Evolutionary conservation across 1,284 basidiomycete species (phyloP), one percentile per base, ranked within the genome.

Genomic region (Rhodotorula sp.): DNA sequence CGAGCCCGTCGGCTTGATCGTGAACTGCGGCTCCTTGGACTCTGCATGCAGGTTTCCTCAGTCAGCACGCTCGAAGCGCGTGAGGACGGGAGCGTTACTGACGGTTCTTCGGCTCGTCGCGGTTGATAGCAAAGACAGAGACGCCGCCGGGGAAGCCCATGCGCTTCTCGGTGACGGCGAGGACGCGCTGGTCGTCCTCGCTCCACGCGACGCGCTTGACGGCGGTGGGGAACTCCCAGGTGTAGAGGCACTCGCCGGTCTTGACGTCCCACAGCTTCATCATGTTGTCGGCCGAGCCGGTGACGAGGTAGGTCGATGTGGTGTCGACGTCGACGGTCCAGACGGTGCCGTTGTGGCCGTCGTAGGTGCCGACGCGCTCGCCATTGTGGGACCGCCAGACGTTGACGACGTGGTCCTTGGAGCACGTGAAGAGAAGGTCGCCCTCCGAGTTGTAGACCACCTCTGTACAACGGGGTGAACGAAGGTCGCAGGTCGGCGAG

Each of bases 221-320:
- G 6, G 97, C 96, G 1, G 96, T 99, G 56, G 92, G 90, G 85
- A 98, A 98, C 82, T 98, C 96, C 97, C 97, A 99, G 8, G 87
- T 89, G 81, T 88, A 91, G 57, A 97, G 85, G 80, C 92, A 95
- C 83, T 95, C 92, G 73, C 96, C 97, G 4, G 90, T 91, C 67
- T 88, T 84, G 39, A 97, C 91, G 67, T 88, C 87, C 96, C 96
- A 99, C 36, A 99, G 86, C 75, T 90, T 89, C 84, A 99, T 88
- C 64, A 88, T 87, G 83, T 97, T 99, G 84, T 99, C 96, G 54
- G 86, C 86, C 25, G 85, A 85, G 25, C 96, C 96, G 17, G 95
- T 92, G 44, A 98, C 85, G 78, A 98, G 85, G 82, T 90, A 93
- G 80, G 86, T 88, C 71, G 94, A 91, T 83, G 92, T 87, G 54